These are phyloP conservation scores for Globisporangium emineosum DNA, from an alignment of 352 stramenopile genomes.

Conservation along the genomic window DNA sequence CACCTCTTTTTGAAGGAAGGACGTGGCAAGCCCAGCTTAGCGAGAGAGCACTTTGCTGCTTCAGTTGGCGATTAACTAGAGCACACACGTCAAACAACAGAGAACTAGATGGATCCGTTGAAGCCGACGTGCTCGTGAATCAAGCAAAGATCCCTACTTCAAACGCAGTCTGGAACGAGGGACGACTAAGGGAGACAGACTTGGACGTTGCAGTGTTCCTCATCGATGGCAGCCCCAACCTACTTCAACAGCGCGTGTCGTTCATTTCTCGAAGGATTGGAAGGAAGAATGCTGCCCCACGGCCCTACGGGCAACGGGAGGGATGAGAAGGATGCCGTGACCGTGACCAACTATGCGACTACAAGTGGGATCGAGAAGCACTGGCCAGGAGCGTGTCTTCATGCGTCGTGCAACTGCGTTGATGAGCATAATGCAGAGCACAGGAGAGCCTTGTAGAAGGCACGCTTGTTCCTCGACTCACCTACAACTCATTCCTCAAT, in stretches of 20 bases:
- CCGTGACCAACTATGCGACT: not conserved
- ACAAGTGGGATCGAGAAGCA: not conserved
- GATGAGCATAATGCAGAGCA: not conserved
- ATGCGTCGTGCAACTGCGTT: not conserved
- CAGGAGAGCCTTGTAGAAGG: not conserved
- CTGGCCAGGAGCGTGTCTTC: not conserved
- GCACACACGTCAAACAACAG: no score
- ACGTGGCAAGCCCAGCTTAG: no score
- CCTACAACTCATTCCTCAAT: conserved; percentile 3
- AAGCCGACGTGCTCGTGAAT: not conserved
- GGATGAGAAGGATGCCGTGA: not conserved
- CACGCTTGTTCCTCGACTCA: not conserved
- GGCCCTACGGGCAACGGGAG: not conserved
- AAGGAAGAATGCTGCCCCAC: not conserved
- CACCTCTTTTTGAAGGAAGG: not conserved
- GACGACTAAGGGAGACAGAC: not conserved
- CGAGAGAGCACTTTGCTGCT: not conserved
- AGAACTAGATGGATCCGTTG: not conserved
- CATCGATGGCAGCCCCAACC: no score
- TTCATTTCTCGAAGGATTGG: not conserved
- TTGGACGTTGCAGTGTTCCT: no score
- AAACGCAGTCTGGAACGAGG: not conserved
- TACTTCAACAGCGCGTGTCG: not conserved
- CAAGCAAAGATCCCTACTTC: not conserved
- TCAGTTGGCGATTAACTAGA: not conserved